phyloP scores from a whole-genome alignment of 768 basidiomycete genomes.

The Tricholoma matsutake region DNA sequence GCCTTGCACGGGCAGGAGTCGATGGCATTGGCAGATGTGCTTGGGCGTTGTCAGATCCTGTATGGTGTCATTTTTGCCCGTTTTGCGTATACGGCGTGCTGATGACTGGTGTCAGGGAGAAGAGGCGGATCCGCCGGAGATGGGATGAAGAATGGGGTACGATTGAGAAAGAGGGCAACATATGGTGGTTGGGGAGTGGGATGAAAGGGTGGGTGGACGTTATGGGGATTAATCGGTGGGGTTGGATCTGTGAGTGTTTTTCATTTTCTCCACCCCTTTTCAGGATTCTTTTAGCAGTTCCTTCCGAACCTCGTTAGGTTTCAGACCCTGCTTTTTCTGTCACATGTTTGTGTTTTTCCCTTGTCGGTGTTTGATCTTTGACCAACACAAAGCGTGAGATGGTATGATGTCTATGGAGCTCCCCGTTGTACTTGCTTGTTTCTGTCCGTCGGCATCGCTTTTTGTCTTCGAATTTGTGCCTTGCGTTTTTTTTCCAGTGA shows the following conservation, averaged over 20 bases:
- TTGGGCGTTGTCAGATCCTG: slow-evolving; percentile 54
- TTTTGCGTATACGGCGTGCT: neutral
- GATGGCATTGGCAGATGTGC: slow-evolving; percentile 44
- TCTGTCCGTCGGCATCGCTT: neutral
- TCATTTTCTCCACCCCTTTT: neutral
- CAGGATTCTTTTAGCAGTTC: neutral
- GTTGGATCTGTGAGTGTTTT: slow-evolving; percentile 75
- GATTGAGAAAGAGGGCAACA: slow-evolving; percentile 69
- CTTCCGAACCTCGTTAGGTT: slow-evolving; percentile 3
- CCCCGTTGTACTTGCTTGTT: neutral
- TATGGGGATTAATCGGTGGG: slow-evolving; percentile 67
- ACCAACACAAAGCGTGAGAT: neutral
- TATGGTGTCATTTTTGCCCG: slow-evolving; percentile 29
- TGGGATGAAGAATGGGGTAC: slow-evolving; percentile 87
- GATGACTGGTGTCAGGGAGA: slow-evolving; percentile 39
- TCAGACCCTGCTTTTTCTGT: neutral
- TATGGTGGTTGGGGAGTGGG: slow-evolving; percentile 79
- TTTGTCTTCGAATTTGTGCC: neutral
- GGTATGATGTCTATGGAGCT: neutral
- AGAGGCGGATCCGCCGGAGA: slow-evolving; percentile 36
- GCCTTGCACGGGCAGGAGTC: slow-evolving; percentile 66
- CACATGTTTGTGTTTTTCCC: neutral
- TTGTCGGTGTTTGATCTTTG: neutral
- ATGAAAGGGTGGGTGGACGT: slow-evolving; percentile 71
- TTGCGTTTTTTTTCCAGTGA: neutral